Base-by-base conservation (phyloP, 495 filamentous ascomycete genomes). In the Lophiostoma macrostomum region DNA sequence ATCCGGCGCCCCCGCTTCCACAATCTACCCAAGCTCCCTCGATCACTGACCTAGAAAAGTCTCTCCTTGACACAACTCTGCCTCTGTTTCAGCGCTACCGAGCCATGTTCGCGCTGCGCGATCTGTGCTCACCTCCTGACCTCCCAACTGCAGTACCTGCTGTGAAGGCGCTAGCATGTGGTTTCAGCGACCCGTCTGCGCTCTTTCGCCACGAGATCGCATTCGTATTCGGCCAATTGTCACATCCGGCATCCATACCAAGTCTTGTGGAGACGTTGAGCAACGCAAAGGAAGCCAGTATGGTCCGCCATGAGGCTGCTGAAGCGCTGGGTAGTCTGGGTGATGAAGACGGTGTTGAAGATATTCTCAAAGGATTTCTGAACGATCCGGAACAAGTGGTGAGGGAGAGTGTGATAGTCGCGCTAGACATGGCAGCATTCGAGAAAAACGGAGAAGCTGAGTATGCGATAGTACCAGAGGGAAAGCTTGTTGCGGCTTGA, bases 151-250 rank as follows among this genome's bases (percentile, higher is more conserved):
- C 91, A 6, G 77, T 88, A 20, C 84, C 84, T 16, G 91, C 93
- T 30, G 77, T 99, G 47, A 77, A 84, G 39, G 86, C 90, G 5
- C 75, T 99, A 38, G 86, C 91, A n/a, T 83, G 80, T 62, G 94
- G 93, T 2, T 84, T 99, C 63, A 74, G 75, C 6, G 93, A 99
- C 67, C 76, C 81, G 8, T 95, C 89, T 34, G 89, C 90, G 16
- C 81, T 99, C n/a, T 96, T 99, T 76, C 80, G 93, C 52, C 93
- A 99, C 70, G 93, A 99, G 66, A 87, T 97, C 61, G 93, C 94
- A 10, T 99, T 99, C 65, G 91, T 99, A 10, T 99, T 96, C 60
- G 93, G 93, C 19, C 94, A 99, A 64, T 77, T 99, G 22, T 87
- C 86, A 43, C 91, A 97, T 67, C 93, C 94, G 1, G 90, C 91